phyloP scores from a whole-genome alignment of 2,329 filamentous ascomycete species.

The Blastomyces silverae region DNA sequence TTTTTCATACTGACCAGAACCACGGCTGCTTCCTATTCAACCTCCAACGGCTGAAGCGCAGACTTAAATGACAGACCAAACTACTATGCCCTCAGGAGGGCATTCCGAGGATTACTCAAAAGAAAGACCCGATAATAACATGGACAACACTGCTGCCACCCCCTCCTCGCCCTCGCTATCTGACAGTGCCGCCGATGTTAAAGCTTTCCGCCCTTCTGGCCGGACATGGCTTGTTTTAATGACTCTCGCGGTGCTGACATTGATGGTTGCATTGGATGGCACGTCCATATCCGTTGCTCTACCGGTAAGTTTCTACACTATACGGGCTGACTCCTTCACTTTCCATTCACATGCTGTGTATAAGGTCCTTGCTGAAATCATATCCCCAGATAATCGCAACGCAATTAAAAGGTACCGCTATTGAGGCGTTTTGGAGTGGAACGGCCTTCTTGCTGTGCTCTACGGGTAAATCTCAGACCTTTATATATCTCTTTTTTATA shows the following conservation, averaged over 20 bases:
- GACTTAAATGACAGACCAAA: slow-evolving; percentile 4
- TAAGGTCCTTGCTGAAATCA: slow-evolving; percentile 10
- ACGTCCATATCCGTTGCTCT: slow-evolving; percentile 59
- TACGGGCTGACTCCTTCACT: neutral
- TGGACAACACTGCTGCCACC: too few species aligned
- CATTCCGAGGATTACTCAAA: neutral
- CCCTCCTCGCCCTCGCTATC: neutral
- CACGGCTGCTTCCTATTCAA: neutral
- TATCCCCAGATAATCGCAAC: slow-evolving; percentile 42
- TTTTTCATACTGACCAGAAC: slow-evolving; percentile 17
- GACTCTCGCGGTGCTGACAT: slow-evolving; percentile 49
- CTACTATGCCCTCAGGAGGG: neutral
- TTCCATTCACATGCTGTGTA: neutral
- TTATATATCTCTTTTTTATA: too few species aligned
- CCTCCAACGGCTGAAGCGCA: neutral
- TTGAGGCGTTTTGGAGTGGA: slow-evolving; percentile 65
- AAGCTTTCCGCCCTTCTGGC: slow-evolving; percentile 22
- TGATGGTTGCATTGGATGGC: slow-evolving; percentile 60
- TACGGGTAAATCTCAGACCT: slow-evolving; percentile 36
- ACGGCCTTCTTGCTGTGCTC: slow-evolving; percentile 61
- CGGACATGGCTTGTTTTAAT: slow-evolving; percentile 45
- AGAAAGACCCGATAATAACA: neutral
- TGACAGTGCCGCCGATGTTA: neutral
- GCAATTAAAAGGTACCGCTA: slow-evolving; percentile 48
- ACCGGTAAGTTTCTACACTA: slow-evolving; percentile 29